Conservation (phyloP, 2,329 filamentous ascomycete genomes). For the Akanthomyces uredinophilus region DNA sequence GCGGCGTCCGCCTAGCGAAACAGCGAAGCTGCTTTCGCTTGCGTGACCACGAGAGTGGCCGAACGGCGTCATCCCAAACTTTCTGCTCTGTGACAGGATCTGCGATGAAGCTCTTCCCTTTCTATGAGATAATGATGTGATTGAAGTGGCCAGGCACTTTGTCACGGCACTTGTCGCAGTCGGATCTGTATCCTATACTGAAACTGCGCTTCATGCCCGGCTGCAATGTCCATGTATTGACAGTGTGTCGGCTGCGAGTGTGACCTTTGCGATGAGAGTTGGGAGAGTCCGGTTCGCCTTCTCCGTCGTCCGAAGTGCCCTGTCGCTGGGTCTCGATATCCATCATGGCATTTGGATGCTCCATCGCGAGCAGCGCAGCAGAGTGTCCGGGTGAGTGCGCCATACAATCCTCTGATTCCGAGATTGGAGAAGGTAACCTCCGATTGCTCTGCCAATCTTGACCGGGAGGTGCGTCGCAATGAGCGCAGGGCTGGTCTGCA, state of each 20-base stretch:
- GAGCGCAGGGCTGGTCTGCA: conserved; percentile 28
- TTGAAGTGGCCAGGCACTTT: conserved; percentile 77
- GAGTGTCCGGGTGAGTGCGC: conserved; percentile 30
- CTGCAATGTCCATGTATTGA: conserved; percentile 56
- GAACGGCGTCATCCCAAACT: conserved; percentile 23
- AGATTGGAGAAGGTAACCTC: conserved; percentile 55
- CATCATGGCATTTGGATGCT: conserved; percentile 35
- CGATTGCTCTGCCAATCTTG: conserved; percentile 52
- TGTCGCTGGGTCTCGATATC: conserved; percentile 28
- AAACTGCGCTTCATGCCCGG: conserved; percentile 65
- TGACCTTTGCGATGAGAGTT: conserved; percentile 51
- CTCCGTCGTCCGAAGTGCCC: conserved; percentile 24
- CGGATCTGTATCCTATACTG: conserved; percentile 71
- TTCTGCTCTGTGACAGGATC: conserved; percentile 18
- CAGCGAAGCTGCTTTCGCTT: conserved; percentile 16
- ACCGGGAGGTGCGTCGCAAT: conserved; percentile 44
- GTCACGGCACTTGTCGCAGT: conserved; percentile 71
- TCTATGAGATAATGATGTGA: conserved; percentile 66
- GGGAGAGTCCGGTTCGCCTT: conserved; percentile 35
- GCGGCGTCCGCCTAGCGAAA: conserved; percentile 1
- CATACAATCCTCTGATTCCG: conserved; percentile 48
- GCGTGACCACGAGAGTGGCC: conserved; percentile 21
- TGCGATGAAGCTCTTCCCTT: conserved; percentile 23
- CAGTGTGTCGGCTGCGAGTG: conserved; percentile 53
- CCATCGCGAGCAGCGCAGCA: conserved; percentile 35